Base-by-base conservation (phyloP, 306 rosid species). In the Trifolium pratense region DNA sequence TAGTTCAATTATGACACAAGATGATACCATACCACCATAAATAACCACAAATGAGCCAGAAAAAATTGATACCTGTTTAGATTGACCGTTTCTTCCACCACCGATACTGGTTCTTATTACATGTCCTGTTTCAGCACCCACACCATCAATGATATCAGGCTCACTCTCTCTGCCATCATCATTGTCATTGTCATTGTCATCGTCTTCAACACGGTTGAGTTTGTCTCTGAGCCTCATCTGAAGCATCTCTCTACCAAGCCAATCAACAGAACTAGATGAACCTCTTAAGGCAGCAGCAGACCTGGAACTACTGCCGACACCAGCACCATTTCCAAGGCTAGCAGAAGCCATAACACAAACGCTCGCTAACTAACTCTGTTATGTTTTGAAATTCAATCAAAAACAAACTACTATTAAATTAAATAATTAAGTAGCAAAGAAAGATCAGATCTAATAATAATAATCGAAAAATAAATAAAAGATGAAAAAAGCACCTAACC, bases 241-340 rank as follows among this genome's bases (percentile, higher is more conserved):
- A 68, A 89, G 91, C 97, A 94, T 91, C 92, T 94, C 99, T 77
- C 95, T 88, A 4, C 96, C 97, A n/a, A 94, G 92, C 99, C 99
- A 94, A 77, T 94, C 99, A 37, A 94, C 95, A 4, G 97, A 91
- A 68, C 86, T 87, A 15, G 98, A 91, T 2, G 98, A 89, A 74
- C 84, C 89, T 79, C 95, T 89, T 63, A 89, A 88, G 80, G 82
- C 94, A 71, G 82, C 94, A 71, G 98, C 95, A 71, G 98, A 88
- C 89, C 98, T 91, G 43, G 97, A 94, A 82, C 96, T 88, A 49
- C 97, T 89, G 55, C 98, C 97, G 7, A 75, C 91, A 71, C 93
- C 98, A 21, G 25, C 25, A 26, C 97, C 93, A 76, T 86, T 66
- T 39, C 68, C 68, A 55, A 92, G 87, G 84, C 92, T 75, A 46